phyloP scores from a whole-genome alignment of 192 early-diverging fungal species.

The Coemansia biformis region DNA sequence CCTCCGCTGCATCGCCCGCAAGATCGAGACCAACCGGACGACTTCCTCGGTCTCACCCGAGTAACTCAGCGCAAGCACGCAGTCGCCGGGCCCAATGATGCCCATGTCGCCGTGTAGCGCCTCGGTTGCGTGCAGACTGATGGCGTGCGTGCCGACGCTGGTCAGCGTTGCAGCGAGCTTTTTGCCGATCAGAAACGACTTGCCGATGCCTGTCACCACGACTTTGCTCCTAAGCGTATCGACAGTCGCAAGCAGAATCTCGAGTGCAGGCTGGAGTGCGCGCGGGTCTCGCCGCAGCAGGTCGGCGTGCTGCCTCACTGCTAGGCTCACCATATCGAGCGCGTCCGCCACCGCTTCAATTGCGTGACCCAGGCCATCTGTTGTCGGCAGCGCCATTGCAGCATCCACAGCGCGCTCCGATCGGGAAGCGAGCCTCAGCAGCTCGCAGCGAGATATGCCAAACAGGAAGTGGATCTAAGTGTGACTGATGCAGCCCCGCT shows the following conservation, averaged over 20 bases:
- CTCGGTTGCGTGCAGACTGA: constrained; percentile 36
- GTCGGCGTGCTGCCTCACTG: constrained; percentile 22
- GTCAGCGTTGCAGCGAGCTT: constrained; percentile 42
- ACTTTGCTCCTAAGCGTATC: constrained; percentile 10
- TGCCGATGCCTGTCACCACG: constrained; percentile 38
- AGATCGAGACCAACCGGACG: constrained; percentile 4
- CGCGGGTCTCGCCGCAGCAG: constrained; percentile 6
- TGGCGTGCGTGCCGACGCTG: constrained; percentile 26
- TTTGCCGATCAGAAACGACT: constrained; percentile 30
- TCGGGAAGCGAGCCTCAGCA: no score
- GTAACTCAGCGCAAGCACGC: constrained; percentile 36
- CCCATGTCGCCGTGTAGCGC: constrained; percentile 42
- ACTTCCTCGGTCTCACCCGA: constrained; percentile 37
- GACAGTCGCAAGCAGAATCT: constrained; percentile 7
- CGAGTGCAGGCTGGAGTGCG: constrained; percentile 14
- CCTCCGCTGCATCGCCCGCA: neutral
- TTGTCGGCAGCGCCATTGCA: constrained; percentile 1
- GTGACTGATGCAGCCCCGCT: no score
- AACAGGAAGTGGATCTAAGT: no score
- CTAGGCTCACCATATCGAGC: constrained; percentile 14
- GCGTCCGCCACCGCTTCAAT: constrained; percentile 9
- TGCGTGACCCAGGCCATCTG: constrained; percentile 6
- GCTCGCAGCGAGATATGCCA: no score
- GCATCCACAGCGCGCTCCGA: no score
- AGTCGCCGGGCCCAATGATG: constrained; percentile 16